Evolutionary conservation across 1,139 yeast species (phyloP).

Genomic region (Neolecta irregularis): DNA sequence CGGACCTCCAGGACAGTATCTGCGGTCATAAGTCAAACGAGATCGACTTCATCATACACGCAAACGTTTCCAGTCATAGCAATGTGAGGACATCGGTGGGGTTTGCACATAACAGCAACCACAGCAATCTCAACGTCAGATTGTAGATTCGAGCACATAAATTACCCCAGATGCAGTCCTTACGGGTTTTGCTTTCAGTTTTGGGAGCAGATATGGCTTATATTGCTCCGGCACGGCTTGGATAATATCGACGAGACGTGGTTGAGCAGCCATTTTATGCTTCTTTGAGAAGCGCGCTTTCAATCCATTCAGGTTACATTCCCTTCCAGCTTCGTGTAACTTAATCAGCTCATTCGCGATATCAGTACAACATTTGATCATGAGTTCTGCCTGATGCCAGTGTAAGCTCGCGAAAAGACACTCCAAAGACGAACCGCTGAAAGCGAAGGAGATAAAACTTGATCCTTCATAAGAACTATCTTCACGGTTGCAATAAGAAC

Average conservation of each 20-base stretch:
- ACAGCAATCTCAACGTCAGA: conserved; percentile 49
- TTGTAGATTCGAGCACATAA: conserved; percentile 20
- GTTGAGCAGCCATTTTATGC: conserved; percentile 82
- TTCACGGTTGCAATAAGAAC: too few relatives aligned
- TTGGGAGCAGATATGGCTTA: conserved; percentile 79
- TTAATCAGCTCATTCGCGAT: conserved; percentile 13
- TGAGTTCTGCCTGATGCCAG: not conserved
- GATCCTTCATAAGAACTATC: too few relatives aligned
- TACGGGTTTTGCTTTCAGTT: conserved; percentile 92
- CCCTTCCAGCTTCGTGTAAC: conserved; percentile 23
- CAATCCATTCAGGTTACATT: conserved; percentile 78
- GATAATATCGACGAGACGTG: conserved; percentile 86
- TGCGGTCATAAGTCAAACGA: not conserved
- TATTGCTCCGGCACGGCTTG: conserved; percentile 93
- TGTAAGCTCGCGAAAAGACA: too few relatives aligned
- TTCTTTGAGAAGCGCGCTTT: conserved; percentile 76
- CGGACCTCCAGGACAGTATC: conserved; percentile 97
- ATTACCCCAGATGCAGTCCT: conserved; percentile 71
- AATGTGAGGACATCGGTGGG: conserved; percentile 97
- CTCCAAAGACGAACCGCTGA: too few relatives aligned
- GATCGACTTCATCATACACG: conserved; percentile 28
- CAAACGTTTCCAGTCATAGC: conserved; percentile 98
- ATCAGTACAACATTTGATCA: conserved; percentile 14
- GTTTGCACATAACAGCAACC: conserved; percentile 98
- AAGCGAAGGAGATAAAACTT: too few relatives aligned